phyloP scores from a whole-genome alignment of 192 early-diverging fungal genomes.

The Linnemannia zychae region DNA sequence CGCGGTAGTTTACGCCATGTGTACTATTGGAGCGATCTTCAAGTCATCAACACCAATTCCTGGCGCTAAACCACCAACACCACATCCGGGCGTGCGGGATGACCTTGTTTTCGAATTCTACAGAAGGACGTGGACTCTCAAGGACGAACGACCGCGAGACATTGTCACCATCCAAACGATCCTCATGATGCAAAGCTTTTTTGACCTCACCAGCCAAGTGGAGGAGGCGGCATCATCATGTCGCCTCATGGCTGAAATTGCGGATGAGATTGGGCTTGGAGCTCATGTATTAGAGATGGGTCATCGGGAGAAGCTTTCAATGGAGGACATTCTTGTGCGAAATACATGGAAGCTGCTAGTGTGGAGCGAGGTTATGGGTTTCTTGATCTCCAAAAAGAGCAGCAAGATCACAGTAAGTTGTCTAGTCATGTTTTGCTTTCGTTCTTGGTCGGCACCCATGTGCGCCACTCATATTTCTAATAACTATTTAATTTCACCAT shows the following conservation, averaged over 20 bases:
- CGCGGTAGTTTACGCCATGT: slow-evolving; percentile 50
- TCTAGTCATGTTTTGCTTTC: background rate
- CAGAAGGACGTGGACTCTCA: background rate
- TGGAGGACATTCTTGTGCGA: slow-evolving; percentile 24
- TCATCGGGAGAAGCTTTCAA: slow-evolving; percentile 7
- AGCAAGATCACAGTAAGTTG: slow-evolving; percentile 26
- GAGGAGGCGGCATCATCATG: background rate
- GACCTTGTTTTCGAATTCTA: slow-evolving; percentile 20
- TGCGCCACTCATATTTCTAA: background rate
- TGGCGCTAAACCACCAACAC: background rate
- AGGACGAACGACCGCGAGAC: slow-evolving; percentile 20
- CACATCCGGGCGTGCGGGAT: slow-evolving; percentile 6
- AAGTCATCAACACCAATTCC: background rate
- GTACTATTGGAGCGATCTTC: slow-evolving; percentile 33
- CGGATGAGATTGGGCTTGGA: slow-evolving; percentile 23
- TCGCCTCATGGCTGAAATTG: background rate
- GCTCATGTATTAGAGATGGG: slow-evolving; percentile 20
- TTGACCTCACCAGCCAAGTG: slow-evolving; percentile 6
- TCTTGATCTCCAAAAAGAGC: slow-evolving; percentile 13
- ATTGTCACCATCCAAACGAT: slow-evolving; percentile 33
- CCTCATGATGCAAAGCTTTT: slow-evolving; percentile 25
- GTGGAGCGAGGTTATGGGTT: slow-evolving; percentile 17
- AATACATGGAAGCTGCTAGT: slow-evolving; percentile 39
- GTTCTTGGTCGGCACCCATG: too few species aligned
- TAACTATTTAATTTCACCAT: background rate